A percentile compares a stretch with the other conserved stretches of the same genome.
These are phyloP conservation scores for Trichoderma koningii DNA, from an alignment of 2,329 filamentous ascomycete genomes.

Conservation along the genomic window DNA sequence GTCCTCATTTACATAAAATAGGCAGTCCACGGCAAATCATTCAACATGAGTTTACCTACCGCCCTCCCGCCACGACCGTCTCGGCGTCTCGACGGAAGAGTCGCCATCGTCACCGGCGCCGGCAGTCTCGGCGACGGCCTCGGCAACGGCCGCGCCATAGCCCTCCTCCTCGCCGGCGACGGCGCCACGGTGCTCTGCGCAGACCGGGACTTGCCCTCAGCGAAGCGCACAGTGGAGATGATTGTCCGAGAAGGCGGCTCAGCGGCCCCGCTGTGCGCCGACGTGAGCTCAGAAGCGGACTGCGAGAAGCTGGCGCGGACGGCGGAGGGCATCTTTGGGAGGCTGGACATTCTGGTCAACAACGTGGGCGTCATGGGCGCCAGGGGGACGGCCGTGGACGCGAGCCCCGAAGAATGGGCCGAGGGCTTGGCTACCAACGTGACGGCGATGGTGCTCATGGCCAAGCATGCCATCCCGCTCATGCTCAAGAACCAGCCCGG, in stretches of 20 bases:
- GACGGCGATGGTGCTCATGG: constrained; percentile 65
- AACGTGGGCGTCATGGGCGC: constrained; percentile 65
- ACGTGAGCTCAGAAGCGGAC: constrained; percentile 57
- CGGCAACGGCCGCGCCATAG: constrained; percentile 60
- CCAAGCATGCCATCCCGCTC: constrained; percentile 60
- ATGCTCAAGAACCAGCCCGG: constrained; percentile 55
- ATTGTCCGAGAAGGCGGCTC: constrained; percentile 46
- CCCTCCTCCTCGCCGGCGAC: constrained; percentile 61
- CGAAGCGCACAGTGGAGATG: constrained; percentile 57
- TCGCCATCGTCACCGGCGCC: constrained; percentile 35
- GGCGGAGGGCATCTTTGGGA: constrained; percentile 53
- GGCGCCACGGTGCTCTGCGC: constrained; percentile 61
- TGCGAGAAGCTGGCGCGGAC: constrained; percentile 48
- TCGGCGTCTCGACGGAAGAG: constrained; percentile 35
- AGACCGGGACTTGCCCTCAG: constrained; percentile 53
- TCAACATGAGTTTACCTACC: constrained; percentile 1
- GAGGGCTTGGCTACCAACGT: constrained; percentile 63
- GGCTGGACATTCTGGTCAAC: constrained; percentile 65
- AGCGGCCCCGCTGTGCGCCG: constrained; percentile 49
- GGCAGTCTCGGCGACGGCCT: constrained; percentile 55
- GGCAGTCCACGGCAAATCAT: no score
- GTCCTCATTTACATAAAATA: no score
- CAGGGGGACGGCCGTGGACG: constrained; percentile 59
- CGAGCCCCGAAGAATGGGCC: constrained; percentile 61
- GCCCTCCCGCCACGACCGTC: constrained; percentile 32